A percentile compares a stretch with the other conserved stretches of the same genome.
Conservation (phyloP, 2,329 filamentous ascomycete species). For the Aspergillus latus region DNA sequence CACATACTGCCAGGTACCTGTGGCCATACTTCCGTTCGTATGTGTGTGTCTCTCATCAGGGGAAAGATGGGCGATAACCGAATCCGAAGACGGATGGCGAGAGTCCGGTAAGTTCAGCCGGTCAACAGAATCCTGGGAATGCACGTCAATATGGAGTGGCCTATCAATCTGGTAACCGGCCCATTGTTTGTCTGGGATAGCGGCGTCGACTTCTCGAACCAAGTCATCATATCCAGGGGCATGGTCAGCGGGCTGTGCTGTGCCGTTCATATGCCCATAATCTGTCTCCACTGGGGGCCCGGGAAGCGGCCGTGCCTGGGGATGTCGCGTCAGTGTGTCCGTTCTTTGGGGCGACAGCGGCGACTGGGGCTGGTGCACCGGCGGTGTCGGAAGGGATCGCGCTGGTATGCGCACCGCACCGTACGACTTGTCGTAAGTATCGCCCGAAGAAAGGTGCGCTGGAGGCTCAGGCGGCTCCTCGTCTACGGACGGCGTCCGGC, state of each 20-base stretch:
- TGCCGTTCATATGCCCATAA: constrained; percentile 21
- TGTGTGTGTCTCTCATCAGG: constrained; percentile 48
- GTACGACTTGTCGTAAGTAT: constrained; percentile 30
- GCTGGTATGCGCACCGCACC: constrained; percentile 34
- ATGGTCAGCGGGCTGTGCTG: constrained; percentile 41
- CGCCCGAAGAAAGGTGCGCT: constrained; percentile 28
- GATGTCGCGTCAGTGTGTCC: constrained; percentile 57
- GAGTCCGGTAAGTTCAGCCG: not conserved
- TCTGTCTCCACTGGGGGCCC: constrained; percentile 54
- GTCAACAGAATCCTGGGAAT: constrained; percentile 12
- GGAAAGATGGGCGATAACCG: constrained; percentile 31
- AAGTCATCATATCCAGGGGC: constrained; percentile 54
- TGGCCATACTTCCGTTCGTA: constrained; percentile 50
- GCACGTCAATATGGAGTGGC: constrained; percentile 24
- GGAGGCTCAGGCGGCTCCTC: constrained; percentile 38
- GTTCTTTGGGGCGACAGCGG: constrained; percentile 52
- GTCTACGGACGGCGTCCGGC: constrained; percentile 21
- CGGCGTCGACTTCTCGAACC: constrained; percentile 57
- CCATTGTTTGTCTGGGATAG: constrained; percentile 44
- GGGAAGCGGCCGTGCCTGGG: constrained; percentile 59
- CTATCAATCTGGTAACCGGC: constrained; percentile 27
- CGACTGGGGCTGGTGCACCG: constrained; percentile 52
- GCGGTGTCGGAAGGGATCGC: constrained; percentile 48
- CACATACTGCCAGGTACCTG: constrained; percentile 45
- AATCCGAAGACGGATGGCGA: constrained; percentile 9